Percentiles rank a stretch among this genome's conserved stretches.
Evolutionary conservation across 2,329 filamentous ascomycete genomes (phyloP).

Genomic region (Diaporthe nobilis): DNA sequence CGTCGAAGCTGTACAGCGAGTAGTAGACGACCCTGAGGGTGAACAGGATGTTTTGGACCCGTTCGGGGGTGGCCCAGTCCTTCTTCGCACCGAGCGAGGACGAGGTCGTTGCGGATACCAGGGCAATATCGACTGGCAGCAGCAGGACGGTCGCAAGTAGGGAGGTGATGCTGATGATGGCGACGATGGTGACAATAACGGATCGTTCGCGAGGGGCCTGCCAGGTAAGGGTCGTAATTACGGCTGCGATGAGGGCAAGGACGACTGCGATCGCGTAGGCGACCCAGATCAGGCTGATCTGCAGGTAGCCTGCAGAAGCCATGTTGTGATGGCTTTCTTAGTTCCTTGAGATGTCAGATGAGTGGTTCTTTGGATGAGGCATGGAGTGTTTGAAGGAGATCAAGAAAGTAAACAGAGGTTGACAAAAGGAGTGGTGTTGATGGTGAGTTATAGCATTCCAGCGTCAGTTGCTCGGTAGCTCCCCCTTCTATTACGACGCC

Average conservation of each 20-base stretch:
- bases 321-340: slow-evolving; percentile 33
- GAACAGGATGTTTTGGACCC: slow-evolving; percentile 81
- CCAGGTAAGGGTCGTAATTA: slow-evolving; percentile 91
- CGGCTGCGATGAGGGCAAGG: slow-evolving; percentile 81
- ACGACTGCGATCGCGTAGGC: slow-evolving; percentile 88
- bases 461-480: slow-evolving; percentile 24
- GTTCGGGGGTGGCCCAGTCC: slow-evolving; percentile 90
- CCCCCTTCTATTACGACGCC: not conserved
- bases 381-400: not conserved
- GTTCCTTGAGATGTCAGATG: not conserved
- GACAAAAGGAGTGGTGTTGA: not conserved
- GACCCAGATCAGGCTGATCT: slow-evolving; percentile 94
- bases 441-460: slow-evolving; percentile 16
- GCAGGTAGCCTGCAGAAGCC: slow-evolving; percentile 72
- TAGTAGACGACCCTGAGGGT: slow-evolving; percentile 94
- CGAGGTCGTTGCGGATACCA: slow-evolving; percentile 90
- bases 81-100: slow-evolving; percentile 86
- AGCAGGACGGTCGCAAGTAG: slow-evolving; percentile 93
- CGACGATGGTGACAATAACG: slow-evolving; percentile 83
- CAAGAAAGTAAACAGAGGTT: not conserved
- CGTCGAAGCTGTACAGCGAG: slow-evolving; percentile 90
- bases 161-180: slow-evolving; percentile 87
- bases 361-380: not conserved
- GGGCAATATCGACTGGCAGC: slow-evolving; percentile 93
- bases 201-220: slow-evolving; percentile 91